phyloP scores from a whole-genome alignment of 495 filamentous ascomycete genomes.

The Penicillium robsamsonii region DNA sequence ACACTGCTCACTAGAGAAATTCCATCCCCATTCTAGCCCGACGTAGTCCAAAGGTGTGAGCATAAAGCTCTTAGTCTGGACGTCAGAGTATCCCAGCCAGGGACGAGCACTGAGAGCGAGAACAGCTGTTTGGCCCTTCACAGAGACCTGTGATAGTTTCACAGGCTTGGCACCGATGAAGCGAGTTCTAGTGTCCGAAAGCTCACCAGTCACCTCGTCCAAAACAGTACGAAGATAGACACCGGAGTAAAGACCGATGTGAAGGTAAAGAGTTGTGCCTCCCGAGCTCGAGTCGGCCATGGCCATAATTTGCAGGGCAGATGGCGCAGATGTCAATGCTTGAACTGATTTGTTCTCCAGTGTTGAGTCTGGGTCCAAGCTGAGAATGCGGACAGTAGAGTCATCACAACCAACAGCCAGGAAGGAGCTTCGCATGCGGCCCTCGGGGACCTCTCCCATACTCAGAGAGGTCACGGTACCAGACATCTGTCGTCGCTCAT shows the following conservation, averaged over 20 bases:
- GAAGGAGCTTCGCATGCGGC: conserved; percentile 79
- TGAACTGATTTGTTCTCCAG: conserved; percentile 92
- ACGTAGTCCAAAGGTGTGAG: conserved; percentile 87
- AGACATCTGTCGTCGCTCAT: conserved; percentile 92
- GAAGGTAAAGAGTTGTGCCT: conserved; percentile 81
- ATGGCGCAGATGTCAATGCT: conserved; percentile 85
- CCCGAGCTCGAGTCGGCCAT: conserved; percentile 85
- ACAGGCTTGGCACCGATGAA: conserved; percentile 89
- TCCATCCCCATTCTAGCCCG: conserved; percentile 91
- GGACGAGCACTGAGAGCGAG: conserved; percentile 86
- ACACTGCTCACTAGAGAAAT: conserved; percentile 91
- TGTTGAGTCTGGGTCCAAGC: conserved; percentile 83
- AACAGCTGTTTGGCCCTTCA: conserved; percentile 81
- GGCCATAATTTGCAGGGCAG: conserved; percentile 84
- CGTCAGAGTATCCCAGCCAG: conserved; percentile 89
- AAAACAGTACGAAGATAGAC: conserved; percentile 92
- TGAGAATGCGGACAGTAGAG: conserved; percentile 88
- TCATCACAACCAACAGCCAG: conserved; percentile 96
- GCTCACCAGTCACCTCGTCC: conserved; percentile 90
- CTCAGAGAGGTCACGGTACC: conserved; percentile 93
- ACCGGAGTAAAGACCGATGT: conserved; percentile 92
- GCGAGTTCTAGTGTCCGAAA: conserved; percentile 89
- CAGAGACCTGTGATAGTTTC: conserved; percentile 80
- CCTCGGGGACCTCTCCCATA: conserved; percentile 90
- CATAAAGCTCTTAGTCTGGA: conserved; percentile 79